Evolutionary conservation across 169 alveolate genomes (phyloP).

Genomic region (Cryptosporidium canis): DNA sequence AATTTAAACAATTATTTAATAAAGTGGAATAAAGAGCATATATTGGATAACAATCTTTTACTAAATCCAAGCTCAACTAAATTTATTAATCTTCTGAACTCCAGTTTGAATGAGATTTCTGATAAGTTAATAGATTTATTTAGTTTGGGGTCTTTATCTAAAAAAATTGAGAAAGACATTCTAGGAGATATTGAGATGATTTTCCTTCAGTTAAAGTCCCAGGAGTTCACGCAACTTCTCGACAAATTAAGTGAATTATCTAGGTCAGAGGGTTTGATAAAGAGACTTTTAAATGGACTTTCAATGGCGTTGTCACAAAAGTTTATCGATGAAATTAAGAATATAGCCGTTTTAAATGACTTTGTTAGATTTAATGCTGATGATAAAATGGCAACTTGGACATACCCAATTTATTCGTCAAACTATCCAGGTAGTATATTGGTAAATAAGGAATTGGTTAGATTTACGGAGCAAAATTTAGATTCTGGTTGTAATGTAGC

Average conservation of each 20-base stretch:
- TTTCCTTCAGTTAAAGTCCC: neutral
- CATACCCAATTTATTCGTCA: neutral
- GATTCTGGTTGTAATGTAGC: slow-evolving; percentile 44
- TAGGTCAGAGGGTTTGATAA: neutral
- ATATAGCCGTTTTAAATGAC: neutral
- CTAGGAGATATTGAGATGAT: neutral
- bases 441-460: neutral
- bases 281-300: neutral
- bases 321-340: neutral
- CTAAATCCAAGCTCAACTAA: neutral
- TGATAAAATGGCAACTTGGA: neutral
- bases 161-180: neutral
- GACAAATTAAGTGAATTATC: neutral
- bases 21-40: neutral
- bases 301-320: neutral
- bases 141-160: neutral
- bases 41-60: neutral
- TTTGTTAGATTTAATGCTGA: neutral
- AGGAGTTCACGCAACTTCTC: neutral
- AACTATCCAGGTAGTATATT: slow-evolving; percentile 28
- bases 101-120: neutral
- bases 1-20: neutral
- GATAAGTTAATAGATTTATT: neutral
- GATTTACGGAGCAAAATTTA: neutral
- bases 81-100: neutral